These are phyloP conservation scores for Lentinus tigrinus DNA, from an alignment of 768 basidiomycete species.

Conservation along the genomic window DNA sequence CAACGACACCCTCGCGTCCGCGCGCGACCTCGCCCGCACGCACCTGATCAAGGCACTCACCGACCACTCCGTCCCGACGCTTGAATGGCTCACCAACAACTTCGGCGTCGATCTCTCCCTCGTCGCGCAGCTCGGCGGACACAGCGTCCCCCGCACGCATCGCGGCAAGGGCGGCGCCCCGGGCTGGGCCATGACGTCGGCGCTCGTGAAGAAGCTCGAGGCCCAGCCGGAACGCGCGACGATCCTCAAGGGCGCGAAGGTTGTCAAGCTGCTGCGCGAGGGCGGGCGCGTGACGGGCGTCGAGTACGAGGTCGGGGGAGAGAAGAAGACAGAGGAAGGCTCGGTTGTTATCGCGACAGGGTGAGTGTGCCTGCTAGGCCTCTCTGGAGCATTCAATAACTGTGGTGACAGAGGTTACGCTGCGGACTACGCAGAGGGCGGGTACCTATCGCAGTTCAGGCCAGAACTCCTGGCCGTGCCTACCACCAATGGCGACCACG, in stretches of 20 bases:
- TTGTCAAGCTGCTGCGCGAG: conserved; percentile 77
- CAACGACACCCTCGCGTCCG: conserved; percentile 27
- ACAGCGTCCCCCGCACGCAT: conserved; percentile 91
- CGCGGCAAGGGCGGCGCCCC: conserved; percentile 94
- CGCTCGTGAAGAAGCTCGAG: conserved; percentile 93
- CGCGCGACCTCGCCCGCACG: conserved; percentile 93
- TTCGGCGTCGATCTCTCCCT: conserved; percentile 92
- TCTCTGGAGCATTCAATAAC: neutral
- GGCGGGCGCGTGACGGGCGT: conserved; percentile 77
- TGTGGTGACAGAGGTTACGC: conserved; percentile 72
- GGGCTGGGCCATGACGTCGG: conserved; percentile 97
- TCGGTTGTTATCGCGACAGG: conserved; percentile 93
- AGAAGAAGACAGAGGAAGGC: conserved; percentile 76
- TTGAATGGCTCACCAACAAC: conserved; percentile 92
- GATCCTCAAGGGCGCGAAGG: conserved; percentile 91
- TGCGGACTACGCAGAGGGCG: conserved; percentile 88
- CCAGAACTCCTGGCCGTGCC: conserved; percentile 91
- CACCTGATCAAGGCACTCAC: conserved; percentile 95
- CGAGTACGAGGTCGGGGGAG: conserved; percentile 77
- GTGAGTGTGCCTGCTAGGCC: neutral
- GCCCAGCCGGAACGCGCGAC: conserved; percentile 86
- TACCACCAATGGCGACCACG: conserved; percentile 97
- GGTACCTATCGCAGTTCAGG: conserved; percentile 87
- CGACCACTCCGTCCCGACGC: conserved; percentile 91
- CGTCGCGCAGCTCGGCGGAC: conserved; percentile 93